phyloP scores from a whole-genome alignment of 2,329 filamentous ascomycete genomes.

The Xylaria sp. region DNA sequence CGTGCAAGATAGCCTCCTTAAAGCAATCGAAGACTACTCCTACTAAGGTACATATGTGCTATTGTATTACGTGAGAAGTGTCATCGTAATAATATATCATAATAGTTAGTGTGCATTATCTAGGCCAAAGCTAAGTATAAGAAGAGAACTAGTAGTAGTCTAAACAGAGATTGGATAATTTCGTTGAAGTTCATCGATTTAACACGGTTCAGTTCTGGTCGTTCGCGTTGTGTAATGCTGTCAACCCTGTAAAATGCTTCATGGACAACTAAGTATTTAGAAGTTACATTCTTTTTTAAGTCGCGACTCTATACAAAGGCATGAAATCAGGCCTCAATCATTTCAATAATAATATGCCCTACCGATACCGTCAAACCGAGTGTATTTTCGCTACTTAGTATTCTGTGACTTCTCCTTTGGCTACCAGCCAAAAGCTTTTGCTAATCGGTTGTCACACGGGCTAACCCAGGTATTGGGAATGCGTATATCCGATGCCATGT shows the following conservation, averaged over 20 bases:
- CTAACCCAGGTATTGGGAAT: too few species aligned
- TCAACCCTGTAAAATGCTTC: neutral
- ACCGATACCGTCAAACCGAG: neutral
- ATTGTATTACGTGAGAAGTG: too few species aligned
- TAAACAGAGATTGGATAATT: neutral
- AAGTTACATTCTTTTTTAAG: too few species aligned
- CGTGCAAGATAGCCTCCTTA: slow-evolving; percentile 28
- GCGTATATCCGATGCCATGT: too few species aligned
- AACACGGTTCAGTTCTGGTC: neutral
- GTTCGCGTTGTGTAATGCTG: neutral
- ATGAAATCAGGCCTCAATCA: neutral
- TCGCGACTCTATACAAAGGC: too few species aligned
- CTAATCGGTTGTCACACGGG: too few species aligned
- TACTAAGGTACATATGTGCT: too few species aligned
- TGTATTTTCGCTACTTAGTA: neutral
- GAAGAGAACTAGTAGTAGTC: neutral
- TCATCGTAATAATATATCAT: neutral
- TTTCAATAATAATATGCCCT: neutral
- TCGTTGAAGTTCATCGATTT: neutral
- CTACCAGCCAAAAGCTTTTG: too few species aligned
- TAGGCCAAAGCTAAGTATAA: too few species aligned
- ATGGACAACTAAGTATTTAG: too few species aligned
- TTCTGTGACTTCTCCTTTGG: neutral
- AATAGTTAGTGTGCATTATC: neutral
- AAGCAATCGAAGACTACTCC: too few species aligned